Evolutionary conservation across 176 grass and related monocot species (phyloP).

Genomic region (Triticum urartu): DNA sequence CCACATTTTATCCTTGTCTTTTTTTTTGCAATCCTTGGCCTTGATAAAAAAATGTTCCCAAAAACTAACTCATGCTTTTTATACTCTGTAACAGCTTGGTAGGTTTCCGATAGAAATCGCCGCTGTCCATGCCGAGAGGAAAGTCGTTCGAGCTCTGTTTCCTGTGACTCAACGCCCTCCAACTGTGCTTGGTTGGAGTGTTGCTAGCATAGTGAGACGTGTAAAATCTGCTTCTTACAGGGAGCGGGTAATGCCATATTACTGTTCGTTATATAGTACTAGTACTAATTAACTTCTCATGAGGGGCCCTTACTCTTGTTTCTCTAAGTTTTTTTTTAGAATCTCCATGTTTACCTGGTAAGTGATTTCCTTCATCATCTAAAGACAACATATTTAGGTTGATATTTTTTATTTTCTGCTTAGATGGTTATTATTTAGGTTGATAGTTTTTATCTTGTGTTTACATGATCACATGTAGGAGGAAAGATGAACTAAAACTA

Average conservation of each 20-base stretch:
- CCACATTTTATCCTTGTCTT: not conserved
- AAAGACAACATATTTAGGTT: no score
- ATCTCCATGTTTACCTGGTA: not conserved
- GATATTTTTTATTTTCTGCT: not conserved
- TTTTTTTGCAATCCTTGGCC: not conserved
- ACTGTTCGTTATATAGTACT: not conserved
- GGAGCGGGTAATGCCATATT: slow-evolving; percentile 5
- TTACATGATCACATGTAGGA: not conserved
- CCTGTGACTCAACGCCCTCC: not conserved
- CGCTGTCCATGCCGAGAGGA: not conserved
- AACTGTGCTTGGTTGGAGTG: not conserved
- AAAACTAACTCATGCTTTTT: not conserved
- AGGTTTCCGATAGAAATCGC: slow-evolving; percentile 23
- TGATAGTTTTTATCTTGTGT: not conserved
- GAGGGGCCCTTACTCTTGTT: not conserved
- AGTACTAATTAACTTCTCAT: no score
- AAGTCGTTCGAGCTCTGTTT: not conserved
- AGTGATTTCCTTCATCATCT: not conserved
- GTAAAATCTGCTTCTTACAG: slow-evolving; percentile 16
- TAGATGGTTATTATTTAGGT: not conserved
- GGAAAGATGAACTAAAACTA: not conserved
- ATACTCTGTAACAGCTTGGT: not conserved
- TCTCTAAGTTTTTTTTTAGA: not conserved
- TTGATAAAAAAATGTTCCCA: not conserved
- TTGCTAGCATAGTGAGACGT: not conserved